These are phyloP conservation scores for Wickerhamomyces sp. DNA, from an alignment of 1,139 yeast species.

Conservation along the genomic window DNA sequence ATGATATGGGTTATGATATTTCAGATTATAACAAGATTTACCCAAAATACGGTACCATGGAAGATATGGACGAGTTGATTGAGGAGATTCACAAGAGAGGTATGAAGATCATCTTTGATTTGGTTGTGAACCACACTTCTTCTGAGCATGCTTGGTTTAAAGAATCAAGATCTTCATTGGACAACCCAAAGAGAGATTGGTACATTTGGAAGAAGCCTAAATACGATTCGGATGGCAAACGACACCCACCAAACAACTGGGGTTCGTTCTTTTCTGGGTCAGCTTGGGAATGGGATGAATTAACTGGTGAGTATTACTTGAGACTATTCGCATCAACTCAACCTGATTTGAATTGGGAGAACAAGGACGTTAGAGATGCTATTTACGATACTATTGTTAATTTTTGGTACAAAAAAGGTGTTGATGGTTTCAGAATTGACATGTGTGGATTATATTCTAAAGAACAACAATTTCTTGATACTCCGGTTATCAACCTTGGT, in stretches of 20 bases:
- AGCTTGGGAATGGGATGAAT: slow-evolving; percentile 53
- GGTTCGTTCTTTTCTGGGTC: slow-evolving; percentile 44
- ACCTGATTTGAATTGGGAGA: slow-evolving; percentile 61
- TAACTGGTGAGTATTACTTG: slow-evolving; percentile 48
- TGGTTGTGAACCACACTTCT: slow-evolving; percentile 57
- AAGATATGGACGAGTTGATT: slow-evolving; percentile 45
- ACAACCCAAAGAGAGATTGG: slow-evolving; percentile 57
- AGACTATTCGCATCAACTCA: slow-evolving; percentile 47
- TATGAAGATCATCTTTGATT: slow-evolving; percentile 47
- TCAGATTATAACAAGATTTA: slow-evolving; percentile 47
- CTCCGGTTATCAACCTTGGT: slow-evolving; percentile 40
- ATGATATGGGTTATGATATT: slow-evolving; percentile 62
- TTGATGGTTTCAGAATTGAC: slow-evolving; percentile 57
- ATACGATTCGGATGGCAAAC: slow-evolving; percentile 40
- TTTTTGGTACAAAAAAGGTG: slow-evolving; percentile 52
- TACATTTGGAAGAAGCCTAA: slow-evolving; percentile 51
- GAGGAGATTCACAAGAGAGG: slow-evolving; percentile 43
- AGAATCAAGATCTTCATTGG: slow-evolving; percentile 45
- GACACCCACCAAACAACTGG: slow-evolving; percentile 58
- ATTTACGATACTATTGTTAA: slow-evolving; percentile 44
- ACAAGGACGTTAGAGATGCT: slow-evolving; percentile 44
- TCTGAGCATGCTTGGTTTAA: slow-evolving; percentile 53
- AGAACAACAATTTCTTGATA: slow-evolving; percentile 42
- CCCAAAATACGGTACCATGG: slow-evolving; percentile 48
- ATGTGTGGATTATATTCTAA: slow-evolving; percentile 50